These are phyloP conservation scores for Coemansia sp. DNA, from an alignment of 192 early-diverging fungal species.

Conservation along the genomic window DNA sequence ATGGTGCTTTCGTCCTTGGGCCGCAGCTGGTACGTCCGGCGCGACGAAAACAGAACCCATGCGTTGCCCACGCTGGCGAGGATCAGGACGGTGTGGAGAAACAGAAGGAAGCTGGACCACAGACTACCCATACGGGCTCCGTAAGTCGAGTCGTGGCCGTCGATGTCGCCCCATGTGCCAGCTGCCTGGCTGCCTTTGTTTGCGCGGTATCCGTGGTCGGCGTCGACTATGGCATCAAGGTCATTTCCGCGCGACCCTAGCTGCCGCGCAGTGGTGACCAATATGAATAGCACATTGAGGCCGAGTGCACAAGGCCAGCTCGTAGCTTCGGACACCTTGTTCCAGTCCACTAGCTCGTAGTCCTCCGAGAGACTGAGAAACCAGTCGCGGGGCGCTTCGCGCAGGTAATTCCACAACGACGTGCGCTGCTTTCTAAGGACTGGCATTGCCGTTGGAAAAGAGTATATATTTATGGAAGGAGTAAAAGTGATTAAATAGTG, in stretches of 20 bases:
- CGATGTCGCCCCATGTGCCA: constrained; percentile 12
- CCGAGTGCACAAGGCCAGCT: constrained; percentile 52
- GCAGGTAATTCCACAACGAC: constrained; percentile 40
- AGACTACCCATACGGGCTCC: neutral
- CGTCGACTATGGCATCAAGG: constrained; percentile 24
- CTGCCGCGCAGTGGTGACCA: constrained; percentile 29
- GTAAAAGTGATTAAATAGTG: neutral
- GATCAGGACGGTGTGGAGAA: constrained; percentile 29
- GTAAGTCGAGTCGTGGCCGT: neutral
- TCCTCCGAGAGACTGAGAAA: constrained; percentile 42
- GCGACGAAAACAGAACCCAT: constrained; percentile 29
- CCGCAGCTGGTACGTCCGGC: constrained; percentile 44
- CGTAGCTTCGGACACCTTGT: constrained; percentile 38
- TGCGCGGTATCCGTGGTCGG: constrained; percentile 17
- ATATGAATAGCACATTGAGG: constrained; percentile 39
- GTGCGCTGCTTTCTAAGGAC: constrained; percentile 27
- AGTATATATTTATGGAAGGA: neutral
- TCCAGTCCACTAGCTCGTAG: constrained; percentile 56
- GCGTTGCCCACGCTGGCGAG: constrained; percentile 38
- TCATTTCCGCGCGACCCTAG: constrained; percentile 13
- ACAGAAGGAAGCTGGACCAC: constrained; percentile 23
- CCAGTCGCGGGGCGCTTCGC: constrained; percentile 50
- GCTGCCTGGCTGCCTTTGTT: constrained; percentile 7
- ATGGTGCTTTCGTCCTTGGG: constrained; percentile 22
- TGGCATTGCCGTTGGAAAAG: constrained; percentile 17